These are phyloP conservation scores for Delonix regia DNA, from an alignment of 306 rosid species.

Conservation along the genomic window DNA sequence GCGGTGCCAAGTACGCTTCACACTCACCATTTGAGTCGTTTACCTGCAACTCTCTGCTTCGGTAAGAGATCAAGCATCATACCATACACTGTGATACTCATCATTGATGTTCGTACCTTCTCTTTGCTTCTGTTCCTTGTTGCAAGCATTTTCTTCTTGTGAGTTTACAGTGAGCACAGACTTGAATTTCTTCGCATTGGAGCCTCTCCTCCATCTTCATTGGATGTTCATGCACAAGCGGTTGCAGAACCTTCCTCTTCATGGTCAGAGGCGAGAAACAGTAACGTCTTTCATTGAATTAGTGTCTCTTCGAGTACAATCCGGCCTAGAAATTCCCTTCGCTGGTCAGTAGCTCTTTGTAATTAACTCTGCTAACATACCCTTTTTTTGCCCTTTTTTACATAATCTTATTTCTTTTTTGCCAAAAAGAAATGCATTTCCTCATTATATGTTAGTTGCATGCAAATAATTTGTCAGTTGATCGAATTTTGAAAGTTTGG, in stretches of 20 bases:
- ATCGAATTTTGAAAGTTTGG: not conserved
- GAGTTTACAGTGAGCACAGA: not conserved
- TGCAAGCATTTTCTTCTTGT: not conserved
- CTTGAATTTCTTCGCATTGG: not conserved
- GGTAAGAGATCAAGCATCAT: slow-evolving; percentile 27
- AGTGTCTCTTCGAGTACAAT: not conserved
- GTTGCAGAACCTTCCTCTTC: not conserved
- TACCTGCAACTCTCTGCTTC: slow-evolving; percentile 27
- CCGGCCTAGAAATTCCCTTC: not conserved
- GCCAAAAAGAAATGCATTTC: not conserved
- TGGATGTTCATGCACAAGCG: slow-evolving; percentile 18
- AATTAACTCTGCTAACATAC: not conserved
- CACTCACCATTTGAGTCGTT: not conserved
- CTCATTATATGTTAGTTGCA: not conserved
- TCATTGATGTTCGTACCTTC: not conserved
- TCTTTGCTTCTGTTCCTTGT: not conserved
- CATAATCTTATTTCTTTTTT: not conserved
- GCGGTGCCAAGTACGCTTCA: not conserved
- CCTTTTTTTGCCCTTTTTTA: too few species aligned
- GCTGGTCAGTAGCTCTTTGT: not conserved
- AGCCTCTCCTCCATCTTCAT: not conserved
- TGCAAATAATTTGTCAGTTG: not conserved
- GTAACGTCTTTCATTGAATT: not conserved
- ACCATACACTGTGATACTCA: not conserved
- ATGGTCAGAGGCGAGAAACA: not conserved